Evolutionary conservation across 2,329 filamentous ascomycete species (phyloP).

Genomic region (Camillea tinctor): DNA sequence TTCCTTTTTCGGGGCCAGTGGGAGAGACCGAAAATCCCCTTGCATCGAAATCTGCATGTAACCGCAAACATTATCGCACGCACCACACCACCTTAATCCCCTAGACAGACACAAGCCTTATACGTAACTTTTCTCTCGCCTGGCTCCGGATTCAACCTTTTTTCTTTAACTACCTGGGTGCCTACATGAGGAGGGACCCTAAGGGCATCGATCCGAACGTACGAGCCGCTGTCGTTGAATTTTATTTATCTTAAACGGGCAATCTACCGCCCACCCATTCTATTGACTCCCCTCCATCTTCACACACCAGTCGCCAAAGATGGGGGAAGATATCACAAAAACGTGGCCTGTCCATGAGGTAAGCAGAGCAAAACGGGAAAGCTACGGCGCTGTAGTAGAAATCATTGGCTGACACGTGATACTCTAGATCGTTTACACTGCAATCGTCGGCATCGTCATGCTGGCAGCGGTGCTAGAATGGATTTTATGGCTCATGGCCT

Average conservation of each 20-base stretch:
- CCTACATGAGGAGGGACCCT: conserved; percentile 25
- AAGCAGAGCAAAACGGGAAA: conserved; percentile 19
- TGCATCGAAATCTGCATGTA: neutral
- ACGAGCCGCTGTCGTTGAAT: conserved; percentile 5
- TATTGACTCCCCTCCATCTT: conserved; percentile 1
- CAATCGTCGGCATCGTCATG: conserved; percentile 79
- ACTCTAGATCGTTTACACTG: conserved; percentile 80
- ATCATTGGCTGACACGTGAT: conserved; percentile 13
- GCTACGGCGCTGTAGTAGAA: neutral
- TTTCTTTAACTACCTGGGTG: conserved; percentile 19
- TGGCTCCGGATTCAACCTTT: conserved; percentile 4
- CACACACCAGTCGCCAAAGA: conserved; percentile 27
- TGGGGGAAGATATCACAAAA: conserved; percentile 40
- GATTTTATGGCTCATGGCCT: conserved; percentile 92
- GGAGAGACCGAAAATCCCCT: neutral
- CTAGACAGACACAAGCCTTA: conserved; percentile 5
- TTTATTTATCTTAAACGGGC: conserved; percentile 11
- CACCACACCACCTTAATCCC: neutral
- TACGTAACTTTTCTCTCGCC: conserved; percentile 12
- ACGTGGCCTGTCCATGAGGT: conserved; percentile 54
- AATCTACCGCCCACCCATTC: conserved; percentile 2
- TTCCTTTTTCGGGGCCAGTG: neutral
- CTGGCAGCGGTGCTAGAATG: conserved; percentile 85
- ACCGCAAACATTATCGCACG: neutral
- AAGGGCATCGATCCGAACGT: conserved; percentile 15